Evolutionary conservation across 352 stramenopile genomes (phyloP).

Genomic region (Aphanomyces stellatus): DNA sequence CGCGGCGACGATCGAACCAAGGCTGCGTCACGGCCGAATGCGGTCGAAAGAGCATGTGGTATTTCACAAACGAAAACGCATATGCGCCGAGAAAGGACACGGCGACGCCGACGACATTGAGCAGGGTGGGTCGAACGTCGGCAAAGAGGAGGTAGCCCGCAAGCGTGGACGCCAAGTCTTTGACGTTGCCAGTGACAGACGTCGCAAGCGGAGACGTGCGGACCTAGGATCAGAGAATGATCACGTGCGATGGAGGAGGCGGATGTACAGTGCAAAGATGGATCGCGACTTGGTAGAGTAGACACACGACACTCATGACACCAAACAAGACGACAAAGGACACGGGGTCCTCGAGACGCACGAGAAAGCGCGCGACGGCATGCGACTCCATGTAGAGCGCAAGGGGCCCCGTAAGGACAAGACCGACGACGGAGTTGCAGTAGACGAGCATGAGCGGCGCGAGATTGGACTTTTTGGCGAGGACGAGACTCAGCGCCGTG

Average conservation of each 20-base stretch:
- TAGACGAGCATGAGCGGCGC: slow-evolving; percentile 44
- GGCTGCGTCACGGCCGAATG: neutral
- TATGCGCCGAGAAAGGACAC: slow-evolving; percentile 66
- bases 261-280: slow-evolving; percentile 47
- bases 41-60: slow-evolving; percentile 22
- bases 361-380: slow-evolving; percentile 28
- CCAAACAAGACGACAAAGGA: slow-evolving; percentile 29
- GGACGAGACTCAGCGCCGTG: slow-evolving; percentile 45
- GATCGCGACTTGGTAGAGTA: slow-evolving; percentile 67
- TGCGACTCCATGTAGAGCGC: slow-evolving; percentile 37
- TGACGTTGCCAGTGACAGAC: slow-evolving; percentile 68
- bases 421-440: slow-evolving; percentile 41
- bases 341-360: slow-evolving; percentile 21
- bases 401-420: slow-evolving; percentile 33
- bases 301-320: slow-evolving; percentile 56
- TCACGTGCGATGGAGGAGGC: neutral
- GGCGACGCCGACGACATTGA: slow-evolving; percentile 43
- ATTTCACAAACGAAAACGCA: slow-evolving; percentile 67
- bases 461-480: slow-evolving; percentile 56
- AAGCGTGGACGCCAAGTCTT: slow-evolving; percentile 54
- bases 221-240: neutral
- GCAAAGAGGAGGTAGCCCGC: slow-evolving; percentile 51
- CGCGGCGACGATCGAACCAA: too few relatives aligned
- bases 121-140: slow-evolving; percentile 34
- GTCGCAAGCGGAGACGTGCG: slow-evolving; percentile 61